These are phyloP conservation scores for Thalassiosira livingstoniorum DNA, from an alignment of 352 stramenopile genomes.

Conservation along the genomic window DNA sequence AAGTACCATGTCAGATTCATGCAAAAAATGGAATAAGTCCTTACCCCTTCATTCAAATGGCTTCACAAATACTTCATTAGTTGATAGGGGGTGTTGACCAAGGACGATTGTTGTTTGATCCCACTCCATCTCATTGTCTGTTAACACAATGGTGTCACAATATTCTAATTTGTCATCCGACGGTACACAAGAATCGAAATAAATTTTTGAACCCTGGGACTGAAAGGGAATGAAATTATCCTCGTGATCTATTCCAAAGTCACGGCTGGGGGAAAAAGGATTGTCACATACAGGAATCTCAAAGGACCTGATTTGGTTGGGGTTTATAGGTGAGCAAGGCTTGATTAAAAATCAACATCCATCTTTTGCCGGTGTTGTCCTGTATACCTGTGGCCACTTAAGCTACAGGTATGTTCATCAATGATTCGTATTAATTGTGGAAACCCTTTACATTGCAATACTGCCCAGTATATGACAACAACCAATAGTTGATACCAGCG, in stretches of 20 bases:
- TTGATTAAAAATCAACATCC: slow-evolving; percentile 41
- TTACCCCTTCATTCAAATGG: not conserved
- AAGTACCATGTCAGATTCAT: not conserved
- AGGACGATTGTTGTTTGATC: slow-evolving; percentile 3
- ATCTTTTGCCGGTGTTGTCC: not conserved
- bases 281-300: slow-evolving; percentile 39
- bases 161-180: slow-evolving; percentile 17
- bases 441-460: slow-evolving; percentile 19
- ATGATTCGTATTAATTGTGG: slow-evolving; percentile 9
- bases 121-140: slow-evolving; percentile 12
- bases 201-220: slow-evolving; percentile 5
- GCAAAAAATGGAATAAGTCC: not conserved
- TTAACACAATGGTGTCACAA: slow-evolving; percentile 29
- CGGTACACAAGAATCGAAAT: slow-evolving; percentile 16
- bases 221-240: slow-evolving; percentile 10
- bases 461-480: slow-evolving; percentile 8
- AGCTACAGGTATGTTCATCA: slow-evolving; percentile 29
- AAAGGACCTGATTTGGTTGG: slow-evolving; percentile 50
- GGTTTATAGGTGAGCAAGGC: slow-evolving; percentile 38
- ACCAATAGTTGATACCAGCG: slow-evolving; percentile 9
- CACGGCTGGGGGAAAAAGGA: not conserved
- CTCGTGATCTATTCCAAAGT: slow-evolving; percentile 23
- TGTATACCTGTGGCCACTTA: slow-evolving; percentile 1
- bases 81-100: not conserved
- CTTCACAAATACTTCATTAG: not conserved